Percentiles rank a stretch among this genome's conserved stretches.
Conservation (phyloP, 1,139 yeast species). For the Nakaseomyces uthaithaninus region DNA sequence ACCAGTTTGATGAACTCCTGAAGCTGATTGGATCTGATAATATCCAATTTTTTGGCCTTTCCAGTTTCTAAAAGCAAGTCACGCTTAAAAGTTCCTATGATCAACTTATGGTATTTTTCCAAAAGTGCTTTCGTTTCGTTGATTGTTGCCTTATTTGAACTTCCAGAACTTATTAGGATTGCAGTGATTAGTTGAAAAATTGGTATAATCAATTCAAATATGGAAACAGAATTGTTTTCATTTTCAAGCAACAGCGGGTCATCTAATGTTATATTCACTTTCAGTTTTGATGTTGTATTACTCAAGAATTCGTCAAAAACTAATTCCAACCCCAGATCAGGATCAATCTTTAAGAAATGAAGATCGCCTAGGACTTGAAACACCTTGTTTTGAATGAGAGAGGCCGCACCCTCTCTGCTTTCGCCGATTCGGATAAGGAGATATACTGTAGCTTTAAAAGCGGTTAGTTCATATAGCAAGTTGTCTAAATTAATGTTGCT, state of each 20-base stretch:
- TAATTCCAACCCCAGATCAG: slow-evolving; percentile 64
- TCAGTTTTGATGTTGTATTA: slow-evolving; percentile 32
- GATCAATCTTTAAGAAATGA: slow-evolving; percentile 57
- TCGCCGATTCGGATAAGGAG: slow-evolving; percentile 69
- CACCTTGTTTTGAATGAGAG: slow-evolving; percentile 64
- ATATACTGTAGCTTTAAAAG: slow-evolving; percentile 63
- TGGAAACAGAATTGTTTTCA: slow-evolving; percentile 37
- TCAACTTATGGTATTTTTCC: slow-evolving; percentile 45
- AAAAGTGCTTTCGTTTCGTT: slow-evolving; percentile 48
- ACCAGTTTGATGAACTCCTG: slow-evolving; percentile 48
- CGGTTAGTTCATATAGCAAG: slow-evolving; percentile 62
- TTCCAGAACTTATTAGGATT: slow-evolving; percentile 66
- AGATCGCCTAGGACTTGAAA: slow-evolving; percentile 55
- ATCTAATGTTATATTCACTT: slow-evolving; percentile 44
- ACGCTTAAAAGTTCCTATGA: slow-evolving; percentile 63
- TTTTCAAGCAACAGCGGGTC: slow-evolving; percentile 39
- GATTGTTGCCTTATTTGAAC: slow-evolving; percentile 61
- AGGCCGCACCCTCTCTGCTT: slow-evolving; percentile 67
- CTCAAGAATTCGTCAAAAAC: slow-evolving; percentile 32
- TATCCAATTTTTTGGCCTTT: slow-evolving; percentile 21
- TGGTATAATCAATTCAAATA: slow-evolving; percentile 68
- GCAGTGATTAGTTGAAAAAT: slow-evolving; percentile 67
- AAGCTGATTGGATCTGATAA: slow-evolving; percentile 32
- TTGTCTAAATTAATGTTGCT: slow-evolving; percentile 43
- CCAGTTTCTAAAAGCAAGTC: slow-evolving; percentile 40